Evolutionary conservation across 2,329 filamentous ascomycete species (phyloP).

Genomic region (Phialophora verrucosa): DNA sequence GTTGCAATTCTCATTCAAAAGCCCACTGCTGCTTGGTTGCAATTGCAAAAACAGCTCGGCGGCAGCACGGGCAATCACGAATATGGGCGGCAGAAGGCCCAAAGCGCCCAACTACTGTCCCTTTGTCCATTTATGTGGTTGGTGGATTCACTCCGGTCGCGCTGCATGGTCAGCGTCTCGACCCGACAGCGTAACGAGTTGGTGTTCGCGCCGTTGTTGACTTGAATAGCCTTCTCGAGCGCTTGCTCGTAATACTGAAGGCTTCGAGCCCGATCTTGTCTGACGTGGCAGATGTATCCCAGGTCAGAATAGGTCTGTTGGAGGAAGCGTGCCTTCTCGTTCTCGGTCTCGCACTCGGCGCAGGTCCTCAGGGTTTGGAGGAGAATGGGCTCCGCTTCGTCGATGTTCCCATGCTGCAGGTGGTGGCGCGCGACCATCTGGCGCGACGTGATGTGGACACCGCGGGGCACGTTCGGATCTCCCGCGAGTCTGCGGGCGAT

Average conservation of each 20-base stretch:
- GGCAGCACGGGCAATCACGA: not conserved
- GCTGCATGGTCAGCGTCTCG: not conserved
- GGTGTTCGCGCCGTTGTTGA: constrained; percentile 12
- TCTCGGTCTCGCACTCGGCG: not conserved
- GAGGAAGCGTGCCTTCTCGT: constrained; percentile 8
- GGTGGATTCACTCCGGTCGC: not conserved
- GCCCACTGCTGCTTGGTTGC: not conserved
- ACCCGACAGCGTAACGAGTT: constrained; percentile 18
- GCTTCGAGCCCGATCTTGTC: constrained; percentile 9
- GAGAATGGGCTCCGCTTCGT: constrained; percentile 15
- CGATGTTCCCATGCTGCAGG: constrained; percentile 15
- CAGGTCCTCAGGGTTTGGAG: constrained; percentile 8
- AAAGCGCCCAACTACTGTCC: constrained; percentile 13
- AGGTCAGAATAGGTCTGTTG: constrained; percentile 21
- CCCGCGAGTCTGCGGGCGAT: constrained; percentile 11
- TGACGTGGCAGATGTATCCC: constrained; percentile 7
- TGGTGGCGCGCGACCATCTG: constrained; percentile 21
- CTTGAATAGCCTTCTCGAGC: constrained; percentile 19
- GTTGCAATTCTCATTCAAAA: not conserved
- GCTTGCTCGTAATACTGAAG: constrained; percentile 9
- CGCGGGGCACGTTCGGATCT: constrained; percentile 6
- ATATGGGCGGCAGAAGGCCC: constrained; percentile 16
- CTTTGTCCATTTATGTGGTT: not conserved
- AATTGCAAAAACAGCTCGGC: not conserved
- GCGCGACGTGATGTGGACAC: constrained; percentile 17